Base-by-base conservation (phyloP, 192 early-diverging fungal genomes). In the Rhizophagus clarus region DNA sequence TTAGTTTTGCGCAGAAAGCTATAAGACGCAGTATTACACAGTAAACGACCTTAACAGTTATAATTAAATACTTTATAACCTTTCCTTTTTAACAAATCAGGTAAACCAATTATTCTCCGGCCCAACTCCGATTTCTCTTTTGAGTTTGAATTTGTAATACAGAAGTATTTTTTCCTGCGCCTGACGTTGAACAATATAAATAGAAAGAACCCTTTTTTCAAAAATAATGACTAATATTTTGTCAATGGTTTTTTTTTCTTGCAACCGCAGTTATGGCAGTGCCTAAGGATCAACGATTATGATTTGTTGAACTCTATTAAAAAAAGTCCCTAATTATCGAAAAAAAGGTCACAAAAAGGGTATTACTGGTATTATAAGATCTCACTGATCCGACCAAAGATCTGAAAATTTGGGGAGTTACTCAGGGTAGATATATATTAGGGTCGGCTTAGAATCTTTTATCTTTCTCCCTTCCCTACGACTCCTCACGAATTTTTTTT, bases 401-500 rank as follows among this genome's bases (percentile, higher is more conserved):
- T 56, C 31, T 70, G 31, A 45, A 45, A 70, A 45, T 70, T 70
- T 8, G 17, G 14, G 60, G n/a, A 14, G 3, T 40, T 45, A 45
- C 42, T 24, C 26, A 56, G 24, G 47, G 17, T 56, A 31, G 26
- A 34, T 76, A 76, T 76, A 34, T 76, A 76, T 60, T 76, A 26
- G 60, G 74, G 60, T 61, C 60, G 24, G 56, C 56, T 62, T 29
- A 11, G 12, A 66, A 49, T 60, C 28, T 69, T 61, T 64, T 79
- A 28, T 63, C 56, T 61, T 40, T 32, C 49, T 74, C 77, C 49
- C 40, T 29, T 66, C 40, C 17, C 37, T 77, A 64, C 75, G 75
- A 77, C 77, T 79, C 77, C 76, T 69, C 47, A 66, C 34, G 64
- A 10, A 70, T 40, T 70, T 70, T 70, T 70, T 20, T 49, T 56